Percentiles rank a stretch among this genome's conserved stretches.
These are phyloP conservation scores for Heliamphora exappendiculata DNA, from an alignment of 148 eudicot species.

Conservation along the genomic window DNA sequence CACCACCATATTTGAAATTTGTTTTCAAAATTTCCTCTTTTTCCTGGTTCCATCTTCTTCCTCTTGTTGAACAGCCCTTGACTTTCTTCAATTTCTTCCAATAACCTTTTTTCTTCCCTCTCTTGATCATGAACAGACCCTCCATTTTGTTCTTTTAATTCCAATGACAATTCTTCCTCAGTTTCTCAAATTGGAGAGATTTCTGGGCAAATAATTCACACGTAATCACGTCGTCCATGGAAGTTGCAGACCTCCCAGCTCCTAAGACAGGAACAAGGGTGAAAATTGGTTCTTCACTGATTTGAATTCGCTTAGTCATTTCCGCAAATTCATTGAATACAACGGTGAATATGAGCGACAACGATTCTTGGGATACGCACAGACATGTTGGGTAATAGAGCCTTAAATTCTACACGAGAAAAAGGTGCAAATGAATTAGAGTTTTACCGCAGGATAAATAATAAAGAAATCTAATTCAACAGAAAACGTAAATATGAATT, in stretches of 20 bases:
- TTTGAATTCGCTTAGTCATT: conserved; percentile 24
- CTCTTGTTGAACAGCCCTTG: too few species aligned
- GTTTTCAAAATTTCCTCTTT: too few species aligned
- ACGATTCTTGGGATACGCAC: conserved; percentile 34
- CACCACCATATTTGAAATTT: too few species aligned
- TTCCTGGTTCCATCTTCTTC: too few species aligned
- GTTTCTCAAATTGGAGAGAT: conserved; percentile 7
- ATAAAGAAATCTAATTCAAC: not conserved
- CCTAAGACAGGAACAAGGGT: conserved; percentile 78
- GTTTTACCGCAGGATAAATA: not conserved
- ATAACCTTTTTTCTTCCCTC: not conserved
- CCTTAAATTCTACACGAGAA: conserved; percentile 51
- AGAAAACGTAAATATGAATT: not conserved
- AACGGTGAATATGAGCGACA: conserved; percentile 36
- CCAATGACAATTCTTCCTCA: not conserved
- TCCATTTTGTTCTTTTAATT: not conserved
- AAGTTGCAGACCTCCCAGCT: conserved; percentile 51
- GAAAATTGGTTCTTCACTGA: conserved; percentile 41
- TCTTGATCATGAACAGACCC: not conserved
- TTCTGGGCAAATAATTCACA: conserved; percentile 71
- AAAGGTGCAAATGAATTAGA: not conserved
- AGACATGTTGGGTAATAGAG: conserved; percentile 49
- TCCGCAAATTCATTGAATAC: conserved; percentile 47
- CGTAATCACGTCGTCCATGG: conserved; percentile 57
- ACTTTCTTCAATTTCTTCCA: not conserved